Percentiles rank a stretch among this genome's conserved stretches.
These are phyloP conservation scores for Fonsecaea pedrosoi DNA, from an alignment of 2,329 filamentous ascomycete genomes.

Conservation along the genomic window DNA sequence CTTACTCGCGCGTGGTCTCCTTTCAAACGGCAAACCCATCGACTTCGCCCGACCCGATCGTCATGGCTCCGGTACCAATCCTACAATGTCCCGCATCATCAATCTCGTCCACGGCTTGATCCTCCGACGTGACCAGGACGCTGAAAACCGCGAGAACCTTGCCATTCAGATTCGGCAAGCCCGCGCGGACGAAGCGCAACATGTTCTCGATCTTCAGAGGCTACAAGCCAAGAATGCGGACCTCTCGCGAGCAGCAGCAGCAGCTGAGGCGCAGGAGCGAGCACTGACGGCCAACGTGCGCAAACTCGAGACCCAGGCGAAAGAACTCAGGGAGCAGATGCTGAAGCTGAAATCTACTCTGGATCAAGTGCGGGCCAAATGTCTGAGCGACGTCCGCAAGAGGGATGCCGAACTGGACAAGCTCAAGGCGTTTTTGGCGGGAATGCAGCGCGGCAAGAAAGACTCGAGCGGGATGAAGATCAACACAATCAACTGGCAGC, in stretches of 20 bases:
- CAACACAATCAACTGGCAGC: constrained; percentile 54
- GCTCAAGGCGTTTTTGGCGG: constrained; percentile 83
- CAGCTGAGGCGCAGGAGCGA: constrained; percentile 73
- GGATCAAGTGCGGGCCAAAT: constrained; percentile 82
- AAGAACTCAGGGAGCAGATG: constrained; percentile 83
- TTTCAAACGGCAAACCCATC: constrained; percentile 66
- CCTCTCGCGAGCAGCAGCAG: constrained; percentile 62
- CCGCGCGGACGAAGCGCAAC: constrained; percentile 75
- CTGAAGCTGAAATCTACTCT: constrained; percentile 78
- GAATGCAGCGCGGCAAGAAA: constrained; percentile 66
- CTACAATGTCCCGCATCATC: constrained; percentile 84
- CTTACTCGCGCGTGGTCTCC: constrained; percentile 66
- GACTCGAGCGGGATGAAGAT: constrained; percentile 56
- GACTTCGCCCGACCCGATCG: constrained; percentile 79
- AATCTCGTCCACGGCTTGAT: constrained; percentile 94
- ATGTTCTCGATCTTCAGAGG: constrained; percentile 70
- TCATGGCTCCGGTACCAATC: constrained; percentile 63
- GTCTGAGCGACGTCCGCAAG: constrained; percentile 88
- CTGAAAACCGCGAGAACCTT: constrained; percentile 83
- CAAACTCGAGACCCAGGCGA: constrained; percentile 74
- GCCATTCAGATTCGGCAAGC: constrained; percentile 78
- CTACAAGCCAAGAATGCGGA: constrained; percentile 63
- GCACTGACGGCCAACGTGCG: constrained; percentile 72
- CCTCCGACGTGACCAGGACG: constrained; percentile 86
- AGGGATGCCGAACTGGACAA: constrained; percentile 87